These are phyloP conservation scores for Globisporangium radiosum DNA, from an alignment of 352 stramenopile species.

Conservation along the genomic window DNA sequence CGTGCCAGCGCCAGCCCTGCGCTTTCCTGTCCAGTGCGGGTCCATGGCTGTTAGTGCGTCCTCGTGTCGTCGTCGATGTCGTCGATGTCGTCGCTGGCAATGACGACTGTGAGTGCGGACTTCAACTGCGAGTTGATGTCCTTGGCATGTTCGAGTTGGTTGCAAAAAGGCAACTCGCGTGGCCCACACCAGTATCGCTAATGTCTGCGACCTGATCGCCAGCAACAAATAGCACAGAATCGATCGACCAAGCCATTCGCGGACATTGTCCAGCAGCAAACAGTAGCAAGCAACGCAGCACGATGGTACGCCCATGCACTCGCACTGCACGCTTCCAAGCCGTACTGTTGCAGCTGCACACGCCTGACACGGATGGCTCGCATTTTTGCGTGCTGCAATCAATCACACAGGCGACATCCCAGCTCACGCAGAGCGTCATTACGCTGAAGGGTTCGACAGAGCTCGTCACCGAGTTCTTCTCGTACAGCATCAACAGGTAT, in stretches of 20 bases:
- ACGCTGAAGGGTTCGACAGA: conserved; percentile 98
- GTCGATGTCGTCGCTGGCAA: too few relatives aligned
- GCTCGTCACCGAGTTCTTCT: conserved; percentile 99
- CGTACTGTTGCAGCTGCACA: background rate
- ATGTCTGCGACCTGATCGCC: background rate
- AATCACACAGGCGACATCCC: conserved; percentile 44
- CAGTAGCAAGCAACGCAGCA: background rate
- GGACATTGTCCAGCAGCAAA: background rate
- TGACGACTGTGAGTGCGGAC: background rate
- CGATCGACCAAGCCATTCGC: background rate
- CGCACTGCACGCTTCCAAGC: background rate
- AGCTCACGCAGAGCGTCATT: conserved; percentile 91
- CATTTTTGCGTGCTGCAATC: background rate
- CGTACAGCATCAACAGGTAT: conserved; percentile 97
- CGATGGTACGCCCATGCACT: background rate
- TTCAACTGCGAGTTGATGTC: background rate
- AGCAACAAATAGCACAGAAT: background rate
- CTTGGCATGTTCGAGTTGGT: background rate
- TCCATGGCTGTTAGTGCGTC: background rate
- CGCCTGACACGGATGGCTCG: too few relatives aligned
- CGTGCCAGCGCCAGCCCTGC: conserved; percentile 4
- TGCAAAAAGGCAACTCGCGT: background rate
- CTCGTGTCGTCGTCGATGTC: background rate
- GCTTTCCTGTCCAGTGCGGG: conserved; percentile 1
- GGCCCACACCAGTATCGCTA: background rate